Evolutionary conservation across 1,284 basidiomycete genomes (phyloP), one percentile per base, ranked within the genome.

Genomic region (Calocybe gambosa): DNA sequence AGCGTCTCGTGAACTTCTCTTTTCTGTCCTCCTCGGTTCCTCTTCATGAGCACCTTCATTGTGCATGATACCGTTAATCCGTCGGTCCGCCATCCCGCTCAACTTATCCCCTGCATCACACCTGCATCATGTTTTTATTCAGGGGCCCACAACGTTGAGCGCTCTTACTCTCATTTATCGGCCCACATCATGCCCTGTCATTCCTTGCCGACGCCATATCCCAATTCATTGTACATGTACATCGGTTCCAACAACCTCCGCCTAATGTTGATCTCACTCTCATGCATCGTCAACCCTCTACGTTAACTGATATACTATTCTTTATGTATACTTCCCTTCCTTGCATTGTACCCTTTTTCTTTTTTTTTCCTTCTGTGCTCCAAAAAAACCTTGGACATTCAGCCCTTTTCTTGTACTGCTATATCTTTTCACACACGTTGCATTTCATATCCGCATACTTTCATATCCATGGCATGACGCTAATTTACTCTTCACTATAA

Each of bases 1-100:
- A 65, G 62, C 33, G 63, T 74, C 25, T 63, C 65, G 33, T 67
- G 56, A 18, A 7, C 2, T 43, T n/a, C 15, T 28, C 23, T 18
- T 35, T 34, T 40, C 42, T 28, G n/a, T 18, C 21, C 29, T 12
- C 44, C 29, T 48, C 46, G 34, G 43, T 38, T 46, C 38, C 41
- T n/a, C n/a, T n/a, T n/a, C n/a, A n/a, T n/a, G n/a, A n/a, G n/a
- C n/a, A n/a, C n/a, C n/a, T n/a, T n/a, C n/a, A n/a, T n/a, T n/a
- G n/a, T n/a, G n/a, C n/a, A n/a, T n/a, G n/a, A n/a, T n/a, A n/a
- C n/a, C n/a, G n/a, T n/a, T n/a, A n/a, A n/a, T n/a, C n/a, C n/a
- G n/a, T n/a, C n/a, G n/a, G n/a, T 26, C 25, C 25, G 25, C 9
- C 50, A 25, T 26, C 34, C 29, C 7, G 21, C 46, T 45, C 28